Evolutionary conservation across 1,139 yeast species (phyloP).

Genomic region (Yarrowia galli): DNA sequence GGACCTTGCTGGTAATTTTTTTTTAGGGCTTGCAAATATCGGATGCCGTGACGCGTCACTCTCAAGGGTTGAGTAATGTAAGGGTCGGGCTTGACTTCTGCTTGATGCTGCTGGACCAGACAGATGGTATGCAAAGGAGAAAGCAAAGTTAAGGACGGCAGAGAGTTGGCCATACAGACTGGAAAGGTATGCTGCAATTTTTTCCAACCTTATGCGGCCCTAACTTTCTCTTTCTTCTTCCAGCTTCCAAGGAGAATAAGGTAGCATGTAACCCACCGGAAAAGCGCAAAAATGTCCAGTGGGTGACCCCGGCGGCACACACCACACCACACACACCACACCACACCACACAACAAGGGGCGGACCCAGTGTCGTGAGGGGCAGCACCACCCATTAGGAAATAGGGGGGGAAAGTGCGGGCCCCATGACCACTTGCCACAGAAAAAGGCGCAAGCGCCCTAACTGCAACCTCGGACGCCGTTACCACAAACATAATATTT

Average conservation of each 20-base stretch:
- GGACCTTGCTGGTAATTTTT: neutral
- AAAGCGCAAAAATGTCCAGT: constrained; percentile 24
- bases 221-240: constrained; percentile 21
- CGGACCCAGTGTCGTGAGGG: constrained; percentile 6
- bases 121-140: constrained; percentile 38
- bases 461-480: neutral
- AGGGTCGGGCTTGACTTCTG: constrained; percentile 33
- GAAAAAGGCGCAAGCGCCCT: neutral
- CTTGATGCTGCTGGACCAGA: constrained; percentile 32
- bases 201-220: constrained; percentile 28
- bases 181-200: constrained; percentile 35
- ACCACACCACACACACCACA: constrained; percentile 5
- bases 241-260: constrained; percentile 34
- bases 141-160: constrained; percentile 37
- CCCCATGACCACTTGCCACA: constrained; percentile 1
- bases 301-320: constrained; percentile 19
- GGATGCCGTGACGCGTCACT: neutral
- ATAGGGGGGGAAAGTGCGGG: neutral
- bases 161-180: constrained; percentile 30
- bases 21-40: neutral
- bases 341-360: constrained; percentile 20
- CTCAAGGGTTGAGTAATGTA: neutral
- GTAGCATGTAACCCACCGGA: constrained; percentile 36
- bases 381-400: constrained; percentile 4
- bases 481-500: neutral